Evolutionary conservation across 371 early-diverging fungal species (phyloP).

Genomic region (Rhizopus arrhizus): DNA sequence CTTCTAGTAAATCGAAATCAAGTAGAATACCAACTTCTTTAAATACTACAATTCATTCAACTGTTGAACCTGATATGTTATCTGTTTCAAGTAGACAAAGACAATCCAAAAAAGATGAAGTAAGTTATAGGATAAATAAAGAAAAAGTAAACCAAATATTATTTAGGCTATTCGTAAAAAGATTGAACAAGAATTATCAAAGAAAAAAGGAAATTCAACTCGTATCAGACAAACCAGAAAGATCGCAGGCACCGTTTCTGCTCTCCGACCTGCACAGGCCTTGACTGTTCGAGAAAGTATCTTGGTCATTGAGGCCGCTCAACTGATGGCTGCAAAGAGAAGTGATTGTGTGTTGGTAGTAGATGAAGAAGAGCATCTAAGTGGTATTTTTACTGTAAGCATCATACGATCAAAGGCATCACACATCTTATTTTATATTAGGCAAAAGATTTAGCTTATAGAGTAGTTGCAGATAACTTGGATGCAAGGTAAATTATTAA

Average conservation of each 20-base stretch:
- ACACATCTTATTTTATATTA: constrained; percentile 14
- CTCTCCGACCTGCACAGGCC: constrained; percentile 84
- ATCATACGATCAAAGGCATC: background rate
- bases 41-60: constrained; percentile 13
- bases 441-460: constrained; percentile 55
- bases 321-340: constrained; percentile 96
- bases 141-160: background rate
- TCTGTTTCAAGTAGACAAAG: constrained; percentile 26
- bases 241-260: constrained; percentile 85
- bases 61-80: constrained; percentile 11
- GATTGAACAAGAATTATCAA: constrained; percentile 71
- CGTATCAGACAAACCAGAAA: constrained; percentile 39
- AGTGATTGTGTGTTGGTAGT: constrained; percentile 93
- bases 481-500: constrained; percentile 34
- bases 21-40: constrained; percentile 10
- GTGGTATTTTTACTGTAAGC: constrained; percentile 90
- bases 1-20: constrained; percentile 1
- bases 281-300: constrained; percentile 88
- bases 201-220: constrained; percentile 56
- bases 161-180: constrained; percentile 63
- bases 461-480: constrained; percentile 49
- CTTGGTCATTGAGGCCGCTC: constrained; percentile 90
- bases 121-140: background rate
- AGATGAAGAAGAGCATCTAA: constrained; percentile 87
- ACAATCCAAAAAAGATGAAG: constrained; percentile 30